Evolutionary conservation across 306 rosid species (phyloP), one percentile per base, ranked within the genome.

Genomic region (Macrotyloma uniflorum): DNA sequence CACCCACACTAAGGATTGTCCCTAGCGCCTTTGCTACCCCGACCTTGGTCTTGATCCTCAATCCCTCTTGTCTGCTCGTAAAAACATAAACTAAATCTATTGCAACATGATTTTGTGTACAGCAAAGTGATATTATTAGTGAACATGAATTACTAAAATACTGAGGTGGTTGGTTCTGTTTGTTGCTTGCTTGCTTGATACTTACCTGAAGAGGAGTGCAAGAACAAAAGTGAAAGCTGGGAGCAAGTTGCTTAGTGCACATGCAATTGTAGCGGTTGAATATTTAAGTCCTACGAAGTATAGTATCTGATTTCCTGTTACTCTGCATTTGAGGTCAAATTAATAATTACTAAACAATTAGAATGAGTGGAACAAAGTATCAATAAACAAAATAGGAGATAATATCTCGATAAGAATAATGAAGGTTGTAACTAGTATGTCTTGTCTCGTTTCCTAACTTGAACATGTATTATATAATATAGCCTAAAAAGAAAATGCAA

Each of bases 211-310:
- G 76, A 93, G 26, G 35, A 89, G 83, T 19, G 97, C 98, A 53
- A 93, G 91, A 78, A 91, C 15, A 58, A 91, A 86, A 40, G 98
- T 93, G 82, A 90, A 87, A 7, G 97, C 98, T 13, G 98, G 98
- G 36, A 93, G 92, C 64, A 88, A 74, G 70, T 93, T 93, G 20
- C 80, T 78, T 72, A 91, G 73, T 5, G 98, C 97, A 67, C 87
- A 79, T 33, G 88, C 84, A 45, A 89, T 77, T 18, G 94, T 91
- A 45, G 98, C 77, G 22, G 84, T 79, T 32, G 92, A 84, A 24
- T 87, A 61, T 49, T 89, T 87, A 16, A 93, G 88, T 65, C 98
- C 98, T 49, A 88, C 16, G 63, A 85, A 93, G 84, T 77, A 93
- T 3, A 85, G 66, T 6, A 91, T 82, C 63, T 89, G 94, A 67